phyloP scores from a whole-genome alignment of 257 asterid genomes.

The Solanum arcanum region DNA sequence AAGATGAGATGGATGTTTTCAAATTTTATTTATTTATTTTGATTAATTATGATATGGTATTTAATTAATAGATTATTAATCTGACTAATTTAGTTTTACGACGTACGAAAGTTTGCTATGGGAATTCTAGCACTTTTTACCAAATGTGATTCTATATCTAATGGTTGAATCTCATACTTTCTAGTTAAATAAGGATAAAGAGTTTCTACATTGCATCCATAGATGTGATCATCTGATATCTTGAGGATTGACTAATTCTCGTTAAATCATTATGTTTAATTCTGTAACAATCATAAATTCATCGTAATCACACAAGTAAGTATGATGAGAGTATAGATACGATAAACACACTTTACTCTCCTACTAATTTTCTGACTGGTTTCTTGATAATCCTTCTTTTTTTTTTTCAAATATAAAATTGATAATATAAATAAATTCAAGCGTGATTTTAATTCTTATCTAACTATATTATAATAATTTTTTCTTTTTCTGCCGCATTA shows the following conservation, averaged over 20 bases:
- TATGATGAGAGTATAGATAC: no score
- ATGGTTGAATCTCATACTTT: background rate
- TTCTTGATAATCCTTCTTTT: background rate
- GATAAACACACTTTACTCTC: no score
- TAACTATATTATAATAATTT: background rate
- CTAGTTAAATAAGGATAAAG: background rate
- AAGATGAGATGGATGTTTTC: background rate
- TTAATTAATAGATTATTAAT: background rate
- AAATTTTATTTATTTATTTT: background rate
- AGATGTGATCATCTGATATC: background rate
- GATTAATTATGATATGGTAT: background rate
- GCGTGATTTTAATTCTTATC: background rate
- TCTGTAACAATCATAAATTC: no score
- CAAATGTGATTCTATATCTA: background rate
- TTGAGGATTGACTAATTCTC: background rate
- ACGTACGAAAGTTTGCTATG: background rate
- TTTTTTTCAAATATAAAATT: accelerated
- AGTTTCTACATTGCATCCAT: no score
- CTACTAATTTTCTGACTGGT: no score
- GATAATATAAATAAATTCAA: background rate
- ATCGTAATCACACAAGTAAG: no score
- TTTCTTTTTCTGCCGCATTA: background rate
- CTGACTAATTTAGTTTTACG: background rate
- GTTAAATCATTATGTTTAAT: background rate
- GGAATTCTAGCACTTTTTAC: background rate